Base-by-base conservation (phyloP, 768 basidiomycete species). In the Termitomyces sp. region DNA sequence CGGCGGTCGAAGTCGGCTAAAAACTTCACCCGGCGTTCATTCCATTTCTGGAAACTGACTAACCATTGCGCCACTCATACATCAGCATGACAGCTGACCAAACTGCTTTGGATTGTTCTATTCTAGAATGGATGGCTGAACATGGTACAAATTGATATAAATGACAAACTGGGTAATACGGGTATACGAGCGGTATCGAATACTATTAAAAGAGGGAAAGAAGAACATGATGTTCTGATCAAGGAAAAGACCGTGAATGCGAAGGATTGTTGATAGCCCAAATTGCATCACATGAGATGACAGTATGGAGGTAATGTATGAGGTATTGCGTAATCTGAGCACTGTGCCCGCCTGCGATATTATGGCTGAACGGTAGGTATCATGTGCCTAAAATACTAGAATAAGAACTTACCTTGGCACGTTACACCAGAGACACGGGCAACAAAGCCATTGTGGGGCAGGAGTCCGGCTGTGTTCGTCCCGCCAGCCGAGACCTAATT, bases 221-320 rank as follows among this genome's bases (percentile, higher is more conserved):
- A 54, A 53, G 49, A 54, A 51, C 45, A 38, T 24, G 28, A 46
- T 17, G 54, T 56, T 49, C 49, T 51, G 55, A 49, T 57, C 57
- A 57, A 53, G 46, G 40, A 59, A 66, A 62, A 50, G 63, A 65
- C 57, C 54, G 65, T 66, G 60, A 53, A 58, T 56, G 58, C 46
- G 49, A 61, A 64, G 43, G 64, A 65, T 60, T 59, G 62, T 53
- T 57, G 53, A 37, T 50, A 45, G 53, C 53, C 48, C 45, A 32
- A 48, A 54, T 30, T 58, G 47, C 57, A 54, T 58, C 53, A 45
- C 45, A 55, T 54, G 48, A 40, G 53, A 55, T 60, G 56, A 24
- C 40, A 52, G 42, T 56, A 57, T 55, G 53, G 41, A 21, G 53
- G 51, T 56, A 42, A 58, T 54, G 53, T 40, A 58, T 58, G 53